Base-by-base conservation (phyloP, 495 filamentous ascomycete species). In the Penicillium cataractarum region DNA sequence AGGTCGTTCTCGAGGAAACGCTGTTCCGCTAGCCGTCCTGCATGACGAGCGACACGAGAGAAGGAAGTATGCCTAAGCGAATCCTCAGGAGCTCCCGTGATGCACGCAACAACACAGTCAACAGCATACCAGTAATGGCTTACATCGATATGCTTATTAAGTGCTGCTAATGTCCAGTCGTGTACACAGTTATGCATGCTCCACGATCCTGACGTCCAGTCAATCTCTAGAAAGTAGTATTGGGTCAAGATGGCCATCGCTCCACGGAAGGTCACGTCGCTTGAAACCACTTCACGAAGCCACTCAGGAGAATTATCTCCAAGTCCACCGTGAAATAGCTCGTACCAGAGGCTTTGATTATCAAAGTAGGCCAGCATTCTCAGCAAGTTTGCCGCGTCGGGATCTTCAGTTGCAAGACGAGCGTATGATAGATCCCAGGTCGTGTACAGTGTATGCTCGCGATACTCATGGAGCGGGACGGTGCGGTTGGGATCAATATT, bases 361-460 rank as follows among this genome's bases (percentile, higher is more conserved):
- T 51, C 57, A 19, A 66, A 66, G 37, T 62, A 66, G n/a, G 59
- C 59, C 6, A 66, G 31, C 24, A 54, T 29, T 29, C 15, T 58
- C 4, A 66, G 48, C 22, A 66, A 6, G 44, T 66, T 58, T 0
- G 59, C 59, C 6, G 64, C 64, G 6, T 58, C 59, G 2, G 37
- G 54, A 24, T 58, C 29, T 22, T 54, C 55, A 0, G 17, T 50
- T 59, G 62, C 19, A 7, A 66, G 55, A 6, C 35, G 40, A 44
- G 46, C 13, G 31, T 58, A 66, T 58, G 55, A 58, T 22, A 58
- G 0, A 58, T 62, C 42, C 58, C 55, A 62, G 7, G 59, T 61
- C 1, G 63, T 62, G 29, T 57, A 61, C 1, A 54, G 46, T 27
- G 59, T 62, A 17, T 32, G 46, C 17, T 62, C 54, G 0, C 10